Percentiles rank a stretch among this genome's conserved stretches.
phyloP scores from a whole-genome alignment of 2,329 filamentous ascomycete genomes.

The Cytospora piceae region DNA sequence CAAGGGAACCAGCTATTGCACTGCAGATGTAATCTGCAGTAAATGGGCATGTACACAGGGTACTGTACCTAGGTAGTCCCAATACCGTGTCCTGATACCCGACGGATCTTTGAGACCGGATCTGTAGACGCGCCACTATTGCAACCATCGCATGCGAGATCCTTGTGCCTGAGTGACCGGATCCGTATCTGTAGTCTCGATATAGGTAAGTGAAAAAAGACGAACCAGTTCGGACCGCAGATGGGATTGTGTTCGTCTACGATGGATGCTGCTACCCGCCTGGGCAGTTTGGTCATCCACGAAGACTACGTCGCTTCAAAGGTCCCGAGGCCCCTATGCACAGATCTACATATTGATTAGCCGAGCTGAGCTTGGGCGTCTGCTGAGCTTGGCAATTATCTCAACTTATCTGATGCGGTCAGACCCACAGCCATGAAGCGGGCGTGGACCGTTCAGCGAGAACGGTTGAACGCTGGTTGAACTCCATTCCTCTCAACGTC shows the following conservation, averaged over 20 bases:
- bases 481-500: background rate
- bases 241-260: background rate
- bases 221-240: background rate
- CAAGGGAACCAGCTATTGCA: background rate
- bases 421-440: slow-evolving; percentile 3
- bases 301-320: background rate
- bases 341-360: background rate
- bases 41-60: background rate
- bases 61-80: background rate
- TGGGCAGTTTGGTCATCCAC: background rate
- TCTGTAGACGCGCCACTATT: background rate
- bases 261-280: slow-evolving; percentile 14
- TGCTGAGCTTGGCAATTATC: background rate
- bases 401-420: background rate
- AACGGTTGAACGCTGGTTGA: background rate
- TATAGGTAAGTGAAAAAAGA: background rate
- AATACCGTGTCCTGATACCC: background rate
- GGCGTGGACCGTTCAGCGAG: background rate
- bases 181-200: background rate
- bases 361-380: background rate
- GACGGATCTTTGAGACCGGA: background rate
- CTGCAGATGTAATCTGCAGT: background rate
- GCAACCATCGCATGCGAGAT: background rate
- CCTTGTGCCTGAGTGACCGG: background rate
- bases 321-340: too few relatives aligned